Evolutionary conservation across 1,139 yeast species (phyloP).

Genomic region (Geotrichum phurueaensis): DNA sequence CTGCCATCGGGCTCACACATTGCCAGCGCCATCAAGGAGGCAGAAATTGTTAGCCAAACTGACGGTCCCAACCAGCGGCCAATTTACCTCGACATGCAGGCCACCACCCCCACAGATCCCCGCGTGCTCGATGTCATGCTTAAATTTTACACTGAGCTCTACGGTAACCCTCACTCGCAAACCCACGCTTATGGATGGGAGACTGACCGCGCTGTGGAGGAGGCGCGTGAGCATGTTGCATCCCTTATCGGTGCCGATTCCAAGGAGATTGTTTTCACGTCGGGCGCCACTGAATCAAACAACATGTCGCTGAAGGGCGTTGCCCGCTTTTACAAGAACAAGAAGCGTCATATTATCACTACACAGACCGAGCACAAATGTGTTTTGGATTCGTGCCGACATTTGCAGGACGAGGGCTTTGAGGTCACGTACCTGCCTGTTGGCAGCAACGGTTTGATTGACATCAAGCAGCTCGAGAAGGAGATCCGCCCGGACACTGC

Average conservation of each 20-base stretch:
- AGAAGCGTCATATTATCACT: conserved; percentile 90
- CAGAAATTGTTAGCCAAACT: conserved; percentile 19
- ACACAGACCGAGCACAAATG: conserved; percentile 98
- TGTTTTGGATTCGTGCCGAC: conserved; percentile 91
- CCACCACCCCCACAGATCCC: conserved; percentile 97
- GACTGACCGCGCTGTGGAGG: conserved; percentile 85
- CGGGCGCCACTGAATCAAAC: conserved; percentile 97
- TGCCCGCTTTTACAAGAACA: conserved; percentile 82
- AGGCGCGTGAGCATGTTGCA: conserved; percentile 78
- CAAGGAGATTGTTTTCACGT: conserved; percentile 91
- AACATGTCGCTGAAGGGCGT: conserved; percentile 94
- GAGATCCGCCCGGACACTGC: conserved; percentile 90
- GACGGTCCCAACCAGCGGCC: conserved; percentile 46
- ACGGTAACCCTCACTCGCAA: conserved; percentile 96
- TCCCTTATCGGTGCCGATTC: conserved; percentile 86
- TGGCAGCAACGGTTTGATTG: conserved; percentile 68
- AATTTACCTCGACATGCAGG: conserved; percentile 90
- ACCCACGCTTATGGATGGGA: conserved; percentile 99
- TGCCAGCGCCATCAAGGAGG: conserved; percentile 14
- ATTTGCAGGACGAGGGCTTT: conserved; percentile 92
- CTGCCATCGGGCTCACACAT: conserved; percentile 16
- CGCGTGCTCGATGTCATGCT: conserved; percentile 93
- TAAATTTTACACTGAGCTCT: conserved; percentile 83
- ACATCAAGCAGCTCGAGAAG: conserved; percentile 66
- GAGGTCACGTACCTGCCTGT: conserved; percentile 94